Percentiles rank a stretch among this genome's conserved stretches.
phyloP scores from a whole-genome alignment of 2,329 filamentous ascomycete species.

The Calonectria crousiana region DNA sequence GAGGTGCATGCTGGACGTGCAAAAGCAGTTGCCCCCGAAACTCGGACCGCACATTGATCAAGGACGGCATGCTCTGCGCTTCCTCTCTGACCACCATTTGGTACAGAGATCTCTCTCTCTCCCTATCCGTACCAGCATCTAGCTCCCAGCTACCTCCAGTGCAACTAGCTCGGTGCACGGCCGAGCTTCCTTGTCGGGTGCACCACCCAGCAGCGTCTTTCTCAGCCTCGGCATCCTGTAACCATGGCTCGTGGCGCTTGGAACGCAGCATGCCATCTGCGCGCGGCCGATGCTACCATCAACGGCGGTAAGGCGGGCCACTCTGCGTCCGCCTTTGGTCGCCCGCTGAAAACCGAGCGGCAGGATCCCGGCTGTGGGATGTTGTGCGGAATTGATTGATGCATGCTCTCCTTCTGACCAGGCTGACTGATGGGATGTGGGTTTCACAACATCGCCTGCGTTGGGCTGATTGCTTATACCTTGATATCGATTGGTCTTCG shows the following conservation, averaged over 20 bases:
- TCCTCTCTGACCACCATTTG: background rate
- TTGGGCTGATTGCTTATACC: background rate
- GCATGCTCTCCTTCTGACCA: background rate
- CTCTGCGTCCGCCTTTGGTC: background rate
- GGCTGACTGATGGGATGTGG: constrained; percentile 4
- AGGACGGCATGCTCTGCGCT: background rate
- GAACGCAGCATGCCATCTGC: background rate
- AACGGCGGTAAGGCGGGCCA: background rate
- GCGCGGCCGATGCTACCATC: background rate
- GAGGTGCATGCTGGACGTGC: background rate
- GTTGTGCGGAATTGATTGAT: background rate
- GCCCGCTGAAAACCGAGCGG: background rate
- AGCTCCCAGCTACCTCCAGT: background rate
- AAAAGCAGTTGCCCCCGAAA: background rate
- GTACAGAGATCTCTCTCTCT: background rate
- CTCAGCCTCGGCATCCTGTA: constrained; percentile 18
- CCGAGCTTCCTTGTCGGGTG: background rate
- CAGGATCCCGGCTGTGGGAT: background rate
- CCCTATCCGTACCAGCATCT: background rate
- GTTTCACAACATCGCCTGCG: background rate
- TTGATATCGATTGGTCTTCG: background rate
- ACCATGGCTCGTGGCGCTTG: constrained; percentile 17
- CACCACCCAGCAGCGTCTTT: background rate
- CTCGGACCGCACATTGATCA: background rate
- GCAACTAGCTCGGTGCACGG: background rate